Evolutionary conservation across 352 stramenopile genomes (phyloP), one percentile per base, ranked within the genome.

Genomic region (Phytophthora sp.): DNA sequence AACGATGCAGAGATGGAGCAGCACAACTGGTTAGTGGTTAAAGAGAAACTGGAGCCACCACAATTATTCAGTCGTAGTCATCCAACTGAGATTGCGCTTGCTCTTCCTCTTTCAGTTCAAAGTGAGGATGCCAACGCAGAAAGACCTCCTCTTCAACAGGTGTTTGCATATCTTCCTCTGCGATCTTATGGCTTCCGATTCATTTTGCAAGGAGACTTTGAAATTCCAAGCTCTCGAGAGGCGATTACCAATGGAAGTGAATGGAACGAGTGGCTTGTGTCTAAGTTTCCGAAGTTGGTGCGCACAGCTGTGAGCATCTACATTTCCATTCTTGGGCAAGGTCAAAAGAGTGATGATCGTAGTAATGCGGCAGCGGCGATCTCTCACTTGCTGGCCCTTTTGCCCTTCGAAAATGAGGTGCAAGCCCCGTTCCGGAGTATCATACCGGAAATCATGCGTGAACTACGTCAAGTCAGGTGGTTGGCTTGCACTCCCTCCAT

Each of bases 181-280:
- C 79, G 85, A 4, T 91, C 81, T 6, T 94, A 94, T 35, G 84
- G 84, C 17, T 92, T 96, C 27, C 82, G 80, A 1, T 96, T 94
- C 75, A 91, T 97, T 28, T 24, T 97, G 8, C 89, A 97, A 26
- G 87, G 78, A 31, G 84, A 97, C 43, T 97, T 95, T 62, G 82
- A 95, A 45, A 81, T 96, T 1, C 82, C 87, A 12, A 95, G 87
- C 44, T 96, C 85, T 20, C 79, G 89, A 26, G 89, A 97, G 52
- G 84, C 87, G 8, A 89, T 97, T 21, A 79, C 77, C 12, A 91
- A 88, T 38, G 82, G 85, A 3, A 94, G 84, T 54, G 81, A 90
- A 35, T 97, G 89, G 89, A 97, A 97, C 45, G 85, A 94, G 62
- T 95, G 85, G 86, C 81, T 97, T 13, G 71, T 95, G 12, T 77